Conservation (phyloP, 139 green algal species). For the Chlamydomonas sp. region DNA sequence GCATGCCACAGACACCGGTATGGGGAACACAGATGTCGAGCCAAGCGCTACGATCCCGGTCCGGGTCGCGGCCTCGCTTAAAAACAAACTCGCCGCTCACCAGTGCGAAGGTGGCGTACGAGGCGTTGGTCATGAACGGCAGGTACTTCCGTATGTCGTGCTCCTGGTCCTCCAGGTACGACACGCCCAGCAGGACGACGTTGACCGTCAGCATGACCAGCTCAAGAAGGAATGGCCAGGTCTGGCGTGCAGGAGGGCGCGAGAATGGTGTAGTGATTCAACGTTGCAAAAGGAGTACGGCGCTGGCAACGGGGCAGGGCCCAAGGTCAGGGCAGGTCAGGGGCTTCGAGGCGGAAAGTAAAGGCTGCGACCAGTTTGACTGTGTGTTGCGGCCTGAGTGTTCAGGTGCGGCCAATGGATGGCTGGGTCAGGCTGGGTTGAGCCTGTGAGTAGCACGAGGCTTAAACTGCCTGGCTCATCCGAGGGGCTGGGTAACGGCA, state of each 20-base stretch:
- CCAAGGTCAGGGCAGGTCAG: background rate
- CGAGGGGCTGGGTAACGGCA: too few relatives aligned
- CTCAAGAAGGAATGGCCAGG: conserved; percentile 24
- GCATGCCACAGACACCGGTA: background rate
- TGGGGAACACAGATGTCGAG: background rate
- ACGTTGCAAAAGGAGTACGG: background rate
- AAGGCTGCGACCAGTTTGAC: background rate
- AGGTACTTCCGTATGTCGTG: conserved; percentile 17
- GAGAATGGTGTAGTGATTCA: background rate
- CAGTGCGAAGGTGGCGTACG: background rate
- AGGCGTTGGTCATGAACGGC: conserved; percentile 27
- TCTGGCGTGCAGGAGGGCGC: background rate
- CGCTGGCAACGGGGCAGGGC: too few relatives aligned
- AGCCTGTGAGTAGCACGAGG: too few relatives aligned
- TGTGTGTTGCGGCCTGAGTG: too few relatives aligned
- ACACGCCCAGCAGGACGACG: conserved; percentile 28
- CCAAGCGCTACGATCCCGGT: background rate
- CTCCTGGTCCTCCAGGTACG: background rate
- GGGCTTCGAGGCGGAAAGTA: background rate
- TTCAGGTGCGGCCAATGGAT: too few relatives aligned
- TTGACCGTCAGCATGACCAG: conserved; percentile 23
- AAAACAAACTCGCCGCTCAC: background rate
- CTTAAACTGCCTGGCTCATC: too few relatives aligned
- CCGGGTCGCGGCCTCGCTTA: background rate
- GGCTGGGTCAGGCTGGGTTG: too few relatives aligned